Evolutionary conservation across 768 basidiomycete species (phyloP).

Genomic region (Lenzites betulinus): DNA sequence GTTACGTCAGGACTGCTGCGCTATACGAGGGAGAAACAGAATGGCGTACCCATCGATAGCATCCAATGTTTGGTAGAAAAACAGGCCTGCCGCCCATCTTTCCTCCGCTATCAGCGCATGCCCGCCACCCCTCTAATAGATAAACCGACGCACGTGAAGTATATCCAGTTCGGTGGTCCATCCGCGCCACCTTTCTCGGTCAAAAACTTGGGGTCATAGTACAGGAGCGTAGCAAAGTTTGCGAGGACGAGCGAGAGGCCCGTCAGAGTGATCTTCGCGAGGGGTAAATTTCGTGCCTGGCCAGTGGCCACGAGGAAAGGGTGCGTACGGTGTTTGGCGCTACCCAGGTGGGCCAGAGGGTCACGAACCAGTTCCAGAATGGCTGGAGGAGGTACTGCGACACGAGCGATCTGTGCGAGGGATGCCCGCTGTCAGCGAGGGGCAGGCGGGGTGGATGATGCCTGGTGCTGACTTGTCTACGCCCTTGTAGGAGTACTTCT

Average conservation of each 20-base stretch:
- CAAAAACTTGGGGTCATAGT: slow-evolving; percentile 80
- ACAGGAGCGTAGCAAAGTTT: slow-evolving; percentile 83
- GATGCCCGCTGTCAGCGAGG: not conserved
- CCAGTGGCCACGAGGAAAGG: not conserved
- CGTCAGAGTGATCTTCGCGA: slow-evolving; percentile 82
- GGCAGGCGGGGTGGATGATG: not conserved
- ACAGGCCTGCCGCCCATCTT: slow-evolving; percentile 88
- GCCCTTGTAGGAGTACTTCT: slow-evolving; percentile 77
- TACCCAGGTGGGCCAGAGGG: slow-evolving; percentile 78
- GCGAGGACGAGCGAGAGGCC: slow-evolving; percentile 80
- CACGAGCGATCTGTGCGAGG: slow-evolving; percentile 59
- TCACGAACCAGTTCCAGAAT: slow-evolving; percentile 93
- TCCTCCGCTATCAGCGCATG: not conserved
- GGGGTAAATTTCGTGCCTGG: slow-evolving; percentile 2
- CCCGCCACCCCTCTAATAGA: not conserved
- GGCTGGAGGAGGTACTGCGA: slow-evolving; percentile 78
- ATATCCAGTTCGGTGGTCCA: slow-evolving; percentile 83
- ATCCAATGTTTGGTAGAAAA: slow-evolving; percentile 89
- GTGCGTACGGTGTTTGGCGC: slow-evolving; percentile 85
- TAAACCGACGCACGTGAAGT: slow-evolving; percentile 68
- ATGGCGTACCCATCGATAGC: slow-evolving; percentile 79
- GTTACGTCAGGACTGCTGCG: not conserved
- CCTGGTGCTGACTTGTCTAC: slow-evolving; percentile 67
- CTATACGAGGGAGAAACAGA: not conserved
- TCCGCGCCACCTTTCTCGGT: slow-evolving; percentile 62